phyloP scores from a whole-genome alignment of 2,329 filamentous ascomycete genomes.

The Rhexocercosporidium sp. region DNA sequence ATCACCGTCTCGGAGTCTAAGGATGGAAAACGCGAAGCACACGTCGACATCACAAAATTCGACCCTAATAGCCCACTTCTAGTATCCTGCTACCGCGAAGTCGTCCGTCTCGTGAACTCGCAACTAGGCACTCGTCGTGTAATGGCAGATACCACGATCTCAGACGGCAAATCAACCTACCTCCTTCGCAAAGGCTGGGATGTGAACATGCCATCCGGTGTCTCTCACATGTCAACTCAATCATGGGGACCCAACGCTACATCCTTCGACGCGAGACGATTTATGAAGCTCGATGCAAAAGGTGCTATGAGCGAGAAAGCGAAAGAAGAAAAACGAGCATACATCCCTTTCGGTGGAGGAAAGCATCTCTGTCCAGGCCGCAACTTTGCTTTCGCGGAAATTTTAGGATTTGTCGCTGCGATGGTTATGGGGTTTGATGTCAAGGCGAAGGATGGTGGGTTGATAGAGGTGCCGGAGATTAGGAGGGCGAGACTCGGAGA shows the following conservation, averaged over 20 bases:
- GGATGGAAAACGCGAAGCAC: constrained; percentile 24
- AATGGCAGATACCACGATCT: constrained; percentile 48
- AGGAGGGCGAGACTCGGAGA: constrained; percentile 23
- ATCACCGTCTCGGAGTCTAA: constrained; percentile 9
- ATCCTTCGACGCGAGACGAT: constrained; percentile 49
- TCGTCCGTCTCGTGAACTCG: constrained; percentile 48
- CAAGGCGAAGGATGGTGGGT: constrained; percentile 17
- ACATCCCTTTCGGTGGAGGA: constrained; percentile 46
- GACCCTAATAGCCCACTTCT: constrained; percentile 48
- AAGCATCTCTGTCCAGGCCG: constrained; percentile 47
- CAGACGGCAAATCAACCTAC: constrained; percentile 42
- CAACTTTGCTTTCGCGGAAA: constrained; percentile 47
- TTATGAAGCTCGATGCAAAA: constrained; percentile 38
- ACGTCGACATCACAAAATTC: constrained; percentile 47
- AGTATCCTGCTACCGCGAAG: constrained; percentile 51
- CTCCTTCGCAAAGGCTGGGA: constrained; percentile 48
- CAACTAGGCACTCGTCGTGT: constrained; percentile 47
- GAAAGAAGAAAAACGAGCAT: constrained; percentile 32
- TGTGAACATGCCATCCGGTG: constrained; percentile 50
- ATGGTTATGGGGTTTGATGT: constrained; percentile 43
- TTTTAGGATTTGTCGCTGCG: constrained; percentile 41
- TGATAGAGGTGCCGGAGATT: constrained; percentile 24
- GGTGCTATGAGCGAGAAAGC: constrained; percentile 17
- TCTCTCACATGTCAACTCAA: constrained; percentile 46
- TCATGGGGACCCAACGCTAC: constrained; percentile 50